A percentile compares a stretch with the other conserved stretches of the same genome.
Conservation (phyloP, 306 rosid genomes). For the Prunus mume region DNA sequence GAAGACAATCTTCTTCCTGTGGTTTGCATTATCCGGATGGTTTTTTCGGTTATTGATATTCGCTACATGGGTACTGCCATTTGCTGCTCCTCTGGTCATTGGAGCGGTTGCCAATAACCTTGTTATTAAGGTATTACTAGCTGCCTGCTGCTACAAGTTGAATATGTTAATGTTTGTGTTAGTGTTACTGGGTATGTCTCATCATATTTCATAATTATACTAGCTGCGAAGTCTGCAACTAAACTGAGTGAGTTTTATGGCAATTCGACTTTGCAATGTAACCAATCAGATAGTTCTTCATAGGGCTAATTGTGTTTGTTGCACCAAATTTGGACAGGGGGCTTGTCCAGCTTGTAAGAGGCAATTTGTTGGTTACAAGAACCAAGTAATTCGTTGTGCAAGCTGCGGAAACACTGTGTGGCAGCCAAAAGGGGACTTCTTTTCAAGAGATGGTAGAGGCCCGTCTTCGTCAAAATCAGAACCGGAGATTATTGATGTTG, state of each 20-base stretch:
- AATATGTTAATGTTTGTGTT: slow-evolving; percentile 4
- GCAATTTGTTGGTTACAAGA: slow-evolving; percentile 81
- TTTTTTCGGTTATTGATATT: slow-evolving; percentile 72
- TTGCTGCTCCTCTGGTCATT: slow-evolving; percentile 91
- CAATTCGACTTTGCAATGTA: not conserved
- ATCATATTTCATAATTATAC: not conserved
- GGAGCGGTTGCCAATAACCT: slow-evolving; percentile 80
- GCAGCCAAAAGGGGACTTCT: slow-evolving; percentile 87
- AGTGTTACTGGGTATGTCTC: not conserved
- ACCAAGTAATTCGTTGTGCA: slow-evolving; percentile 68
- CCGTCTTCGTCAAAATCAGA: slow-evolving; percentile 54
- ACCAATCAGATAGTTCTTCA: not conserved
- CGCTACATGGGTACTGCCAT: slow-evolving; percentile 84
- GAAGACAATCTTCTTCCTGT: slow-evolving; percentile 88
- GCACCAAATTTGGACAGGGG: slow-evolving; percentile 49
- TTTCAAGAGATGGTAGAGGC: slow-evolving; percentile 45
- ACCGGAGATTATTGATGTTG: slow-evolving; percentile 82
- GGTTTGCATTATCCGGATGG: slow-evolving; percentile 98
- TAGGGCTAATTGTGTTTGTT: slow-evolving; percentile 20
- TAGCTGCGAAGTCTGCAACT: not conserved
- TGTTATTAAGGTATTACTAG: slow-evolving; percentile 65
- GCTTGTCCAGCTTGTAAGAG: slow-evolving; percentile 87
- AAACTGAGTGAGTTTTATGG: not conserved
- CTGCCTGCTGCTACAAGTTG: slow-evolving; percentile 4
- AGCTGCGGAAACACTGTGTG: slow-evolving; percentile 91